Evolutionary conservation across 768 basidiomycete genomes (phyloP).

Genomic region (Pleurotus platypus): DNA sequence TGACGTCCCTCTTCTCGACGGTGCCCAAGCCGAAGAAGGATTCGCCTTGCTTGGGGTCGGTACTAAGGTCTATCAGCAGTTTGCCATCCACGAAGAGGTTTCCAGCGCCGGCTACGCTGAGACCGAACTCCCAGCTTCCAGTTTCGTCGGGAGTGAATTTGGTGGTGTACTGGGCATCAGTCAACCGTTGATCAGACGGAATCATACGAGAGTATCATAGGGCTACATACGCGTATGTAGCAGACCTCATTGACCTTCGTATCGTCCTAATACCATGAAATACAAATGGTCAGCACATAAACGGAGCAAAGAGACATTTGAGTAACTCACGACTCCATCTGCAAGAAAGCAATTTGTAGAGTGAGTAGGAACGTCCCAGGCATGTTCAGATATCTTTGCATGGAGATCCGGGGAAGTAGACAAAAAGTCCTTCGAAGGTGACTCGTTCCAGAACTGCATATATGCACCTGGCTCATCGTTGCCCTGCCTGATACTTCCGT

Average conservation of each 20-base stretch:
- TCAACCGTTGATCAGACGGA: not conserved
- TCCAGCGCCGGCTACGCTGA: constrained; percentile 39
- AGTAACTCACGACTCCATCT: constrained; percentile 7
- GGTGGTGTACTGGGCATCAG: constrained; percentile 29
- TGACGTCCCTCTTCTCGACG: constrained; percentile 28
- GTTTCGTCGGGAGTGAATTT: constrained; percentile 48
- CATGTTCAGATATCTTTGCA: not conserved
- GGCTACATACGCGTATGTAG: constrained; percentile 6
- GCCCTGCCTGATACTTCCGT: constrained; percentile 37
- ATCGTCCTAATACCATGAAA: constrained; percentile 5
- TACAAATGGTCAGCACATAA: not conserved
- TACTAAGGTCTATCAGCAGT: constrained; percentile 42
- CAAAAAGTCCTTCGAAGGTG: constrained; percentile 39
- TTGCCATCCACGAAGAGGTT: constrained; percentile 51
- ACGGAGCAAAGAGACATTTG: not conserved
- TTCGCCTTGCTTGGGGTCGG: constrained; percentile 30
- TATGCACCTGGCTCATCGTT: constrained; percentile 22
- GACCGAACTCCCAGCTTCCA: constrained; percentile 48
- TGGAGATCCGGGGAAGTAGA: constrained; percentile 15
- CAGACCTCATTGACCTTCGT: constrained; percentile 10
- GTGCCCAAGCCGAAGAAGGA: constrained; percentile 44
- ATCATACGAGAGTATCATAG: not conserved
- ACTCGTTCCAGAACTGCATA: constrained; percentile 11
- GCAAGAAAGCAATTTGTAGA: constrained; percentile 7
- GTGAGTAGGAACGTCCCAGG: constrained; percentile 4